A percentile compares a stretch with the other conserved stretches of the same genome.
These are phyloP conservation scores for Puccinia hordei DNA, from an alignment of 1,284 basidiomycete species.

Conservation along the genomic window DNA sequence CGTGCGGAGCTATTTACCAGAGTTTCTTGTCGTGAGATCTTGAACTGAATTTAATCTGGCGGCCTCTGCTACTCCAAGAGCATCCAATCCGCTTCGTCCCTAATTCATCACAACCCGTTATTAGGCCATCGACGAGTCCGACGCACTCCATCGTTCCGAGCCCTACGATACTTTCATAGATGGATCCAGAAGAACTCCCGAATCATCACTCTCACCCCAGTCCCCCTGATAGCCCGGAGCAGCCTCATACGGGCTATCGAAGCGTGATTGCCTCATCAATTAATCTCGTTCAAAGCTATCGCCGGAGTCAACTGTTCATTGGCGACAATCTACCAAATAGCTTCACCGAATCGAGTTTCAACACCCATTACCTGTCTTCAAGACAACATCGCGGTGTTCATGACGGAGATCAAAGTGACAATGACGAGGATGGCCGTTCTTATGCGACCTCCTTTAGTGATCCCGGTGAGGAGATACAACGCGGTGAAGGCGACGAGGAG, in stretches of 20 bases:
- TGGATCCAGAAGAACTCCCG: constrained; percentile 1
- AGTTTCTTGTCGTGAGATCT: not conserved
- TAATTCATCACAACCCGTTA: not conserved
- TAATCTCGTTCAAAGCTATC: constrained; percentile 33
- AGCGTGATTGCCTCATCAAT: constrained; percentile 38
- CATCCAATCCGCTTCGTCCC: too few relatives aligned
- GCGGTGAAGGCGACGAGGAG: not conserved
- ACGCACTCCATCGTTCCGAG: not conserved
- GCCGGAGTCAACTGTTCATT: constrained; percentile 25
- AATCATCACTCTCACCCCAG: not conserved
- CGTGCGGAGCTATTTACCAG: not conserved
- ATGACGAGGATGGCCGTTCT: not conserved
- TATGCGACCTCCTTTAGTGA: constrained; percentile 25
- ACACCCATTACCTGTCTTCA: constrained; percentile 20
- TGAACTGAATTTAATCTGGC: not conserved
- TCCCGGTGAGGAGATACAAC: constrained; percentile 8
- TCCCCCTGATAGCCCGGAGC: constrained; percentile 3
- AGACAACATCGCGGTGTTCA: constrained; percentile 1
- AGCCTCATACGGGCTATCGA: constrained; percentile 13
- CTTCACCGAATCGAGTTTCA: constrained; percentile 37
- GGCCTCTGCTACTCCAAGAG: too few relatives aligned
- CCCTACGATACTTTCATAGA: not conserved
- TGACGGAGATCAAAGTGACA: constrained; percentile 22
- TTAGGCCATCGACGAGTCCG: not conserved
- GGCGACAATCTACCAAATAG: constrained; percentile 35